Conservation (phyloP, 305 asterid genomes). For the Rubia occidens region DNA sequence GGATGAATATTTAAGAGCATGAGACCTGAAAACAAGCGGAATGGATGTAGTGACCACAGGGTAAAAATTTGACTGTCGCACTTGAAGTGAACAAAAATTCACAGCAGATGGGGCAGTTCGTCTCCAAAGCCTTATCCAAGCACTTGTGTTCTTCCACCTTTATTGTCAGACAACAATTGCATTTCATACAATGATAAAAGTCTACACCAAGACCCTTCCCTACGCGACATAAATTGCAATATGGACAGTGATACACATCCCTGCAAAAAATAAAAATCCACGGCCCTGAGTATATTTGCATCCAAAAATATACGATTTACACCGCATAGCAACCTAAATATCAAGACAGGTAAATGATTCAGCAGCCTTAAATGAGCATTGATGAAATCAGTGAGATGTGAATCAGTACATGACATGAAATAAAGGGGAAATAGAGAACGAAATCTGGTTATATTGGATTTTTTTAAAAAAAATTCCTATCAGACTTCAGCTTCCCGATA, state of each 20-base stretch:
- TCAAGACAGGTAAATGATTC: neutral
- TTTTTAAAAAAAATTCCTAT: neutral
- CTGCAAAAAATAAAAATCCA: constrained; percentile 17
- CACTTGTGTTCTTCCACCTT: constrained; percentile 34
- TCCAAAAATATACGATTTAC: neutral
- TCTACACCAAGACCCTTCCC: constrained; percentile 45
- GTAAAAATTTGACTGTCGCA: constrained; percentile 34
- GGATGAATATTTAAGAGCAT: neutral
- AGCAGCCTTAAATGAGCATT: neutral
- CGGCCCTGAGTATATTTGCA: neutral
- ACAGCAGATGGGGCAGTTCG: constrained; percentile 43
- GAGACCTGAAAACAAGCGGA: constrained; percentile 46
- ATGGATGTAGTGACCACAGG: constrained; percentile 48
- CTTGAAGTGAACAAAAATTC: constrained; percentile 44
- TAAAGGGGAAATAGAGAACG: too few species aligned
- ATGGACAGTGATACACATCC: constrained; percentile 41
- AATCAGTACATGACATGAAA: neutral
- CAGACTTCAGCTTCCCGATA: neutral
- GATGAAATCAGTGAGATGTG: neutral
- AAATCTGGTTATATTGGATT: neutral
- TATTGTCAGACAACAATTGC: constrained; percentile 38
- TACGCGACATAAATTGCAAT: constrained; percentile 43
- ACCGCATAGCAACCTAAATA: neutral
- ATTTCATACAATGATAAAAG: constrained; percentile 42
- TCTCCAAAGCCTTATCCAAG: constrained; percentile 43